Conservation (phyloP, 805 yeast genomes). For the Wickerhamiella sergipiensis region DNA sequence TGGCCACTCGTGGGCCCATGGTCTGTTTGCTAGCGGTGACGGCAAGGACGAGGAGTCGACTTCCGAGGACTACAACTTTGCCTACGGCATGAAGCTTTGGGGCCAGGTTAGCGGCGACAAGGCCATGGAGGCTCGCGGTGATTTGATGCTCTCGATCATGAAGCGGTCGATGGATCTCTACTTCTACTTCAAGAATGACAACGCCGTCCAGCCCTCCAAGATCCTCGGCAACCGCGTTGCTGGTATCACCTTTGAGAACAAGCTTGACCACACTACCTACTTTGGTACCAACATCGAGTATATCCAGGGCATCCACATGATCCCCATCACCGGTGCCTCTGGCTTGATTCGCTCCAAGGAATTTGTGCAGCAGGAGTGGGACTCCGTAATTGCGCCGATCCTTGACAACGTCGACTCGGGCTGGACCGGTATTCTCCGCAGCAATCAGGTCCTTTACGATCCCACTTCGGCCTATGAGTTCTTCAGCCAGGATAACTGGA, state of each 20-base stretch:
- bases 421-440: slow-evolving; percentile 59
- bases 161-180: slow-evolving; percentile 42
- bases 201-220: slow-evolving; percentile 38
- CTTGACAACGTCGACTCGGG: slow-evolving; percentile 32
- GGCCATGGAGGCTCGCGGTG: slow-evolving; percentile 43
- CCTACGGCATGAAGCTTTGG: slow-evolving; percentile 64
- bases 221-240: slow-evolving; percentile 50
- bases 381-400: slow-evolving; percentile 32
- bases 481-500: slow-evolving; percentile 44
- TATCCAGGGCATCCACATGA: slow-evolving; percentile 72
- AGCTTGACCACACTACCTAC: slow-evolving; percentile 60
- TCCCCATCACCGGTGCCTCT: slow-evolving; percentile 55
- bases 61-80: slow-evolving; percentile 61
- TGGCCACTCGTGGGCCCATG: slow-evolving; percentile 75
- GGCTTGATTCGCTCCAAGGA: slow-evolving; percentile 37
- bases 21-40: slow-evolving; percentile 47
- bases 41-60: slow-evolving; percentile 64
- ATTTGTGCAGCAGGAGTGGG: slow-evolving; percentile 49
- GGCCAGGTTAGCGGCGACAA: slow-evolving; percentile 43
- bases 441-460: slow-evolving; percentile 62
- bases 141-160: slow-evolving; percentile 46
- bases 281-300: slow-evolving; percentile 53
- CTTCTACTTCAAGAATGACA: slow-evolving; percentile 37
- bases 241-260: slow-evolving; percentile 70
- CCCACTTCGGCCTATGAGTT: slow-evolving; percentile 49